Evolutionary conservation across 352 stramenopile genomes (phyloP), one percentile per base, ranked within the genome.

Genomic region (Pythium biforme): DNA sequence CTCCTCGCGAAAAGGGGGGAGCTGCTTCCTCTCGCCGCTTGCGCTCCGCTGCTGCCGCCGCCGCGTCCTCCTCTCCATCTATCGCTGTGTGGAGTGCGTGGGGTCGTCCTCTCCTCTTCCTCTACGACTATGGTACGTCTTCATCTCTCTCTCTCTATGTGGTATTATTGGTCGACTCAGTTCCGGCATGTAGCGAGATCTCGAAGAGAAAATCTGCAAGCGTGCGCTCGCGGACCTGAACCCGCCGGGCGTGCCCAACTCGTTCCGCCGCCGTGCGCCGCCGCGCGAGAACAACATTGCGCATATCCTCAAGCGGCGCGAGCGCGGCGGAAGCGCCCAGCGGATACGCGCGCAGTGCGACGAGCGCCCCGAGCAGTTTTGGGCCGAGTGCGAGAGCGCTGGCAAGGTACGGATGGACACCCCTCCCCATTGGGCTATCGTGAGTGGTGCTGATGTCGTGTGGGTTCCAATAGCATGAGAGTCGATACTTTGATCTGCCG

Each of bases 401-500:
- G 68, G 63, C 55, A 95, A 93, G 83, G 86, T 93, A 45, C 14
- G 72, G 14, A 15, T 37, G 1, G 14, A 37, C 1, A 10, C 29
- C 29, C 29, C 7, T 37, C 31, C 7, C 31, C 31, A 1, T 11
- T 37, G 3, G 2, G 31, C 31, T 5, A 11, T 10, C 31, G 31
- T 57, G 19, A 46, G 7, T 19, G 11, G 37, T 15, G 37, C 11
- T 41, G 37, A 17, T 1, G 17, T 37, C 9, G 5, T 43, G 11
- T 57, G 50, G 27, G 6, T 14, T 23, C 29, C 20, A 10, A 23
- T 25, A 95, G 86, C 86, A 95, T 50, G 75, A 92, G 58, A 93
- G 86, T 60, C 77, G 76, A 29, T 95, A 95, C 62, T 93, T 92
- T 64, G 83, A 95, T 50, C 66, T 95, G 33, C 86, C 86, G 19